Percentiles rank a stretch among this genome's conserved stretches.
phyloP scores from a whole-genome alignment of 129 eudicot species.

The Saussurea involucrata region DNA sequence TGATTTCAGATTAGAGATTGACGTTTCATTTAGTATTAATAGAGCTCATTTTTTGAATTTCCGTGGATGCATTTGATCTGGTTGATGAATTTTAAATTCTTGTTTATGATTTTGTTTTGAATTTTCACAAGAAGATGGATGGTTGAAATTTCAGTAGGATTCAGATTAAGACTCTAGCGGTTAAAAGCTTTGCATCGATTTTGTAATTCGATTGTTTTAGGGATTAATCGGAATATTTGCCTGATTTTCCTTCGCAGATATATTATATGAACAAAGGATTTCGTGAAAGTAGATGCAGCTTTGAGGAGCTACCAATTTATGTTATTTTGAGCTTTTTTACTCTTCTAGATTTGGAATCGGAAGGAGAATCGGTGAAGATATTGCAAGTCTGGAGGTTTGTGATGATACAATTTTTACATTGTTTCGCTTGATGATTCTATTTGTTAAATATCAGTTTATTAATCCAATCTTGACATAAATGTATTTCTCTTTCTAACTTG shows the following conservation, averaged over 20 bases:
- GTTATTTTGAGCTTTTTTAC: conserved; percentile 11
- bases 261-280: conserved; percentile 10
- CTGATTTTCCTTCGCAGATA: conserved; percentile 13
- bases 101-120: conserved; percentile 1
- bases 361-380: conserved; percentile 9
- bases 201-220: background rate
- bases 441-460: too few species aligned
- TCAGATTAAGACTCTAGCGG: background rate
- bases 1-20: conserved; percentile 7
- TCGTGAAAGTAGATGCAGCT: conserved; percentile 7
- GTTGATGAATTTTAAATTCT: background rate
- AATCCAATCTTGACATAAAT: too few species aligned
- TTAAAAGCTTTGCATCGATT: conserved; percentile 11
- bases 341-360: conserved; percentile 12
- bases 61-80: conserved; percentile 19
- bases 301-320: conserved; percentile 14
- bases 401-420: conserved; percentile 15
- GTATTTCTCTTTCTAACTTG: too few species aligned
- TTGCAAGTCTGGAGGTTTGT: conserved; percentile 13
- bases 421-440: background rate
- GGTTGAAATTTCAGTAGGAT: background rate
- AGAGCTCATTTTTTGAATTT: conserved; percentile 6
- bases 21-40: conserved; percentile 11
- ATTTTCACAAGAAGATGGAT: background rate
- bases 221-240: background rate